Evolutionary conservation across 805 yeast species (phyloP).

Genomic region (Candida mattraensis): DNA sequence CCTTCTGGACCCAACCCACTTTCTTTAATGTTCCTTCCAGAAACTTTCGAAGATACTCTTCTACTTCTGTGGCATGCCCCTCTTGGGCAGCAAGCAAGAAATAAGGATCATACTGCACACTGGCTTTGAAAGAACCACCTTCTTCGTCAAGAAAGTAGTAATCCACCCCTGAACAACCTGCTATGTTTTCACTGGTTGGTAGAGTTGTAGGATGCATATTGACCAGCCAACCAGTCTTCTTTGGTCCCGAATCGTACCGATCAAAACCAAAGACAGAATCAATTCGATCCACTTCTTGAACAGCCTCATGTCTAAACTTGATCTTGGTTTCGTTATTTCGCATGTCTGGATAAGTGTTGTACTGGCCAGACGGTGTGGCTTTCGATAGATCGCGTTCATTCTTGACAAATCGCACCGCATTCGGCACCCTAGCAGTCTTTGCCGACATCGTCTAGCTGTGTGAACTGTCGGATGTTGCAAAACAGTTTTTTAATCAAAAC

Average conservation of each 20-base stretch:
- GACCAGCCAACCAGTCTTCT: constrained; percentile 82
- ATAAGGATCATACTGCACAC: constrained; percentile 83
- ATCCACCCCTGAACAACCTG: constrained; percentile 89
- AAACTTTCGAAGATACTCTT: constrained; percentile 71
- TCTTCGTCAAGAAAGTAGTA: constrained; percentile 93
- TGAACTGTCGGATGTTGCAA: too few relatives aligned
- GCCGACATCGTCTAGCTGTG: too few relatives aligned
- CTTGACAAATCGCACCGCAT: constrained; percentile 10
- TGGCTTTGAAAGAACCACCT: constrained; percentile 92
- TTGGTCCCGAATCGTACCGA: constrained; percentile 68
- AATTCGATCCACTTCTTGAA: constrained; percentile 60
- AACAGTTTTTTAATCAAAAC: too few relatives aligned
- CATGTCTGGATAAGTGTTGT: constrained; percentile 3
- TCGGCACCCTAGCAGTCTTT: constrained; percentile 8
- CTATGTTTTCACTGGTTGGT: constrained; percentile 52
- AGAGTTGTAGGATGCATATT: constrained; percentile 90
- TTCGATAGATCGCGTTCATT: constrained; percentile 7
- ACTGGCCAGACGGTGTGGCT: constrained; percentile 2
- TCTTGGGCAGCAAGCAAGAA: constrained; percentile 68
- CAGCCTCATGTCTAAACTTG: constrained; percentile 48
- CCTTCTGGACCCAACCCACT: constrained; percentile 58
- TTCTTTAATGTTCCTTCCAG: constrained; percentile 65
- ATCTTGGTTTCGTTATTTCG: constrained; percentile 11
- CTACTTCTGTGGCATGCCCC: constrained; percentile 70
- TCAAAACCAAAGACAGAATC: constrained; percentile 90